Base-by-base conservation (phyloP, 2,329 filamentous ascomycete genomes). In the Didymella glomerata region DNA sequence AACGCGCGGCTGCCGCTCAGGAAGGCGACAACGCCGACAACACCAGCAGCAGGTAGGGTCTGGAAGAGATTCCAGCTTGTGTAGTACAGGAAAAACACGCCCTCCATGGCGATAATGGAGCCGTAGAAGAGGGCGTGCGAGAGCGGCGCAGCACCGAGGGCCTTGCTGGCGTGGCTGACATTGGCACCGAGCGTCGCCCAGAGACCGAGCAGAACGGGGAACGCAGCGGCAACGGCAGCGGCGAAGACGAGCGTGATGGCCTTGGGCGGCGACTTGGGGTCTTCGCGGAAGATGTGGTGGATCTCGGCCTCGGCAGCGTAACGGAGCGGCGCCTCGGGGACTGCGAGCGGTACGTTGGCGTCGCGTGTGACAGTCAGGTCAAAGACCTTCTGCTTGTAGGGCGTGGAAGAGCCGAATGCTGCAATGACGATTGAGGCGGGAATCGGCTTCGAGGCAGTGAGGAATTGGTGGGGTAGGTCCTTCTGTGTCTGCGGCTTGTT, bases 1-100 rank as follows among this genome's bases (percentile, higher is more conserved):
- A 99, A 82, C 5, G 95, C 95, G 77, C 93, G 89, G 74, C 90
- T 93, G 56, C 95, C 95, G 75, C 92, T 97, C 63, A 98, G 78
- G 74, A 96, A 92, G 11, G 91, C 87, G 54, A 93, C 85, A 25
- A 85, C 79, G 16, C 88, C 88, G 28, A 95, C 85, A 42, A 88
- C 79, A 32, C 83, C 83, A 53, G 90, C 88, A 25, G 88, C 88
- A 4, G 93, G 93, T 48, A 99, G 83, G 14, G 87, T 88, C 82
- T 97, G 90, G 84, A 98, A 97, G 45, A 99, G 83, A 73, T 89
- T 97, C 93, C 94, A 97, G 73, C 81, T 87, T 52, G 86, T 90
- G 80, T 98, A 98, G 84, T 99, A 99, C 66, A 97, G 80, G 82
- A 95, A 94, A 80, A 99, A 97, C 56, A 97, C 88, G 16, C 86